Conservation (phyloP, 495 filamentous ascomycete species). For the Xylaria sp. region DNA sequence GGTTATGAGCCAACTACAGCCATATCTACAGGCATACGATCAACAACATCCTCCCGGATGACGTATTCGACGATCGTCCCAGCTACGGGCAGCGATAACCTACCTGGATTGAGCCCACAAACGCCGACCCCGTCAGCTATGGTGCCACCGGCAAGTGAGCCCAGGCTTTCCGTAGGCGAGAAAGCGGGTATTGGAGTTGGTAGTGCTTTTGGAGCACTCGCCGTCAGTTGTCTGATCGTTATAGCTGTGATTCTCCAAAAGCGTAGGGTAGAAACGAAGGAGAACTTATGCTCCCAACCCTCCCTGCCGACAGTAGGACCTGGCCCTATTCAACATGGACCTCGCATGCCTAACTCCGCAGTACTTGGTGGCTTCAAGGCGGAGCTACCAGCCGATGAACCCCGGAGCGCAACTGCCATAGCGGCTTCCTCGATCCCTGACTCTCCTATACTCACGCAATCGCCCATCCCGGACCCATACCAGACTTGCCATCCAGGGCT, state of each 20-base stretch:
- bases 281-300: background rate
- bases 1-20: slow-evolving; percentile 31
- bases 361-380: slow-evolving; percentile 23
- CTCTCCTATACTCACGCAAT: background rate
- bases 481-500: slow-evolving; percentile 14
- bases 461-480: slow-evolving; percentile 4
- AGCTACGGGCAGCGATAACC: background rate
- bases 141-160: background rate
- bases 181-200: slow-evolving; percentile 37
- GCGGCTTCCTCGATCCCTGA: background rate
- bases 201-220: slow-evolving; percentile 10
- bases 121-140: background rate
- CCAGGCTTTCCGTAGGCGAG: slow-evolving; percentile 28
- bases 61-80: background rate
- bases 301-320: background rate
- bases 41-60: background rate
- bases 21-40: background rate
- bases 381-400: slow-evolving; percentile 23
- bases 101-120: background rate
- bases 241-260: background rate
- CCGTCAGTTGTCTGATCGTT: background rate
- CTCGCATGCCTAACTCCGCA: background rate
- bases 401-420: background rate
- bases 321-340: background rate
- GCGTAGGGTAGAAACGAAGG: slow-evolving; percentile 5